phyloP scores from a whole-genome alignment of 768 basidiomycete species.

The Lentinula detonsa region DNA sequence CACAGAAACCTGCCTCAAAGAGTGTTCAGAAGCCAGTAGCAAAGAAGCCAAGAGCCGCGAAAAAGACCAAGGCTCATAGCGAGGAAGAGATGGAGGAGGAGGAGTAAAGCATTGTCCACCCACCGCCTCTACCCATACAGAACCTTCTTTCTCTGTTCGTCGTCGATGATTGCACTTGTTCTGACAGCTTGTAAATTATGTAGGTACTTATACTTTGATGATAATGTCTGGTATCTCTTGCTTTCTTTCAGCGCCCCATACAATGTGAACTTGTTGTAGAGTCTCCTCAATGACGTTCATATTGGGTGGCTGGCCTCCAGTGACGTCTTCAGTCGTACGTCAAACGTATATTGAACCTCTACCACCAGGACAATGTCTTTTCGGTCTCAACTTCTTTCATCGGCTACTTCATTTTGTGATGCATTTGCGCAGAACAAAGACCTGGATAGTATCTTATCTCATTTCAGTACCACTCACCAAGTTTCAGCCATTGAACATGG shows the following conservation, averaged over 20 bases:
- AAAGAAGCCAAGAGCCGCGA: slow-evolving; percentile 4
- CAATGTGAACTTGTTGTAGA: too few species aligned
- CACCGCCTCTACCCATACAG: background rate
- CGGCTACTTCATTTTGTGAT: slow-evolving; percentile 44
- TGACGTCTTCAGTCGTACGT: background rate
- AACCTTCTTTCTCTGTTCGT: background rate
- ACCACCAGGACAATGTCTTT: slow-evolving; percentile 13
- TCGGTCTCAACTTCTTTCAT: slow-evolving; percentile 31
- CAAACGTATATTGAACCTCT: background rate
- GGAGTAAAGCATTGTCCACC: background rate
- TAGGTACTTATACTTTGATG: background rate
- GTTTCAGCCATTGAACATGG: slow-evolving; percentile 52
- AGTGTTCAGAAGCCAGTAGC: background rate
- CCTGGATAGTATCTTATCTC: slow-evolving; percentile 35
- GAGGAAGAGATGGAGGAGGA: background rate
- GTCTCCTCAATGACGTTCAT: background rate
- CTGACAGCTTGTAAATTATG: slow-evolving; percentile 2
- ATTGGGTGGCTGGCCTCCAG: background rate
- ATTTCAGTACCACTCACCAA: slow-evolving; percentile 42
- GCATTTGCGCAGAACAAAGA: slow-evolving; percentile 42
- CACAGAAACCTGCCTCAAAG: slow-evolving; percentile 8
- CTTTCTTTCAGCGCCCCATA: background rate
- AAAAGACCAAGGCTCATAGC: slow-evolving; percentile 1
- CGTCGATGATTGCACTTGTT: background rate
- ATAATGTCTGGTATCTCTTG: background rate